Base-by-base conservation (phyloP, 2,329 filamentous ascomycete species). In the Talaromyces pinophilus region DNA sequence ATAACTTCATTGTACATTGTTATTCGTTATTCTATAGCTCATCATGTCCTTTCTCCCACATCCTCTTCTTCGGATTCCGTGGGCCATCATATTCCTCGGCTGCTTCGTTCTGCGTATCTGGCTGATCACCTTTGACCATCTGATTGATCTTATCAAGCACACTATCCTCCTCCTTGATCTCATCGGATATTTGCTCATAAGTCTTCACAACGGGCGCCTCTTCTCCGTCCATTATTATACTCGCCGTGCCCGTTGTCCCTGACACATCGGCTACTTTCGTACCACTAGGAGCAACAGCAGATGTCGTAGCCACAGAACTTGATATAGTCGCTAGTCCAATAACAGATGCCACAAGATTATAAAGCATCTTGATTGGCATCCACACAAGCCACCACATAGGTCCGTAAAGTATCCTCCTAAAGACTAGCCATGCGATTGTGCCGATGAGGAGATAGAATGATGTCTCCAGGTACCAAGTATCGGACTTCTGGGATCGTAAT, bases 381-480 rank as follows among this genome's bases (percentile, higher is more conserved):
- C 91, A 94, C 28, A 97, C 79, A 25, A 98, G 82, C 91, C 92
- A 95, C 89, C 92, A 96, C 66, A 92, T 79, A 1, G 95, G 95
- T 0, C 95, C 94, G 81, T 96, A 99, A 7, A 99, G 75, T 48
- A 94, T 83, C 54, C 95, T 84, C 33, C 95, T 84, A 74, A 96
- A 97, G 6, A 97, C 75, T 7, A 99, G 84, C 95, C 95, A 99
- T 35, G 82, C 84, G 50, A 93, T 88, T 0, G 93, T 97, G 5
- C 81, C 86, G 25, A 90, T 74, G 17, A 98, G 85, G 71, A 97
- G 84, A 76, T 93, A 96, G 70, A 98, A 88, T 1, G 93, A 88
- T 44, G 92, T 96, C 79, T 95, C 91, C 40, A 99, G 86, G 76
- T 99, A 99, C 95, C 95, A 99, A 2, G 93, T 97, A 76, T 99